Percentiles rank a stretch among this genome's conserved stretches.
phyloP scores from a whole-genome alignment of 306 rosid species.

The Neltuma alba region DNA sequence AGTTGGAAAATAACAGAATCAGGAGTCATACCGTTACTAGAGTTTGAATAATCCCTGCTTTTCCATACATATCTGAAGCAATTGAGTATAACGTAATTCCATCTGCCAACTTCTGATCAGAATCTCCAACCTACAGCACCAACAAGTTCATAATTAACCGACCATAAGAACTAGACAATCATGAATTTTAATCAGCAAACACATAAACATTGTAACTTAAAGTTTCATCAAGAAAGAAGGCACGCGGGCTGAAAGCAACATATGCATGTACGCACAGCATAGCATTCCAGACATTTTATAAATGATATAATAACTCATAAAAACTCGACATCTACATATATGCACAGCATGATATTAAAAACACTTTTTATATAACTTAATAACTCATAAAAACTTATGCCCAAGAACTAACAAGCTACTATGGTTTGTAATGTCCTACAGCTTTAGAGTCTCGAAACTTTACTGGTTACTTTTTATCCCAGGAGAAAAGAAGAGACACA shows the following conservation, averaged over 20 bases:
- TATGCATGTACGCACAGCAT: neutral
- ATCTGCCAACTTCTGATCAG: slow-evolving; percentile 97
- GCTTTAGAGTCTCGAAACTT: slow-evolving; percentile 4
- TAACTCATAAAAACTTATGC: neutral
- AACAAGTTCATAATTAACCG: slow-evolving; percentile 45
- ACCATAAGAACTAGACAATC: slow-evolving; percentile 15
- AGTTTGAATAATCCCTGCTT: slow-evolving; percentile 78
- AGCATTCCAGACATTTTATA: neutral
- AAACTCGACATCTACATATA: slow-evolving; percentile 25
- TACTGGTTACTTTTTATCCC: neutral
- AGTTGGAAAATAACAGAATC: slow-evolving; percentile 6
- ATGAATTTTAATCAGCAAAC: neutral
- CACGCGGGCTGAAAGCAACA: neutral
- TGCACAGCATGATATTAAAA: neutral
- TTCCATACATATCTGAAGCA: slow-evolving; percentile 60
- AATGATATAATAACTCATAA: slow-evolving; percentile 41
- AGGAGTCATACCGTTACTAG: slow-evolving; percentile 65
- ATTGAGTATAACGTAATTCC: slow-evolving; percentile 81
- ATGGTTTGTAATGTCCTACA: neutral
- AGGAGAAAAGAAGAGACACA: neutral
- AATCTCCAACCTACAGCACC: slow-evolving; percentile 88
- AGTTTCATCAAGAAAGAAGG: neutral
- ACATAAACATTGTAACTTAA: neutral
- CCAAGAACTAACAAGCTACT: neutral
- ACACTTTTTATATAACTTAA: neutral